phyloP scores from a whole-genome alignment of 768 basidiomycete species.

The Coprinopsis strossmayeri region DNA sequence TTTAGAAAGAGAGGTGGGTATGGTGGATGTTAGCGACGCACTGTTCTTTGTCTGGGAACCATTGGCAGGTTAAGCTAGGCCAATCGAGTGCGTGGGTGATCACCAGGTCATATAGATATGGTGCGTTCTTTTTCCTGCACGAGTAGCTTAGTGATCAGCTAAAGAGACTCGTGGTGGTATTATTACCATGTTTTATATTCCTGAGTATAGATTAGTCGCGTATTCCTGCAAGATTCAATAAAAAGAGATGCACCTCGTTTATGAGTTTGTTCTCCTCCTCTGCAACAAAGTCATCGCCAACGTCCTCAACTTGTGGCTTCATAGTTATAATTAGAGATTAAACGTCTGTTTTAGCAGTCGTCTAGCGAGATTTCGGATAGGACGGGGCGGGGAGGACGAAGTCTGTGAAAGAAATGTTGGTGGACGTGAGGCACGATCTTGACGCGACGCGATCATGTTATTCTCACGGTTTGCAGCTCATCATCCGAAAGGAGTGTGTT shows the following conservation, averaged over 20 bases:
- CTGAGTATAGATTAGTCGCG: constrained; percentile 25
- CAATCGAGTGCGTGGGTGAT: constrained; percentile 97
- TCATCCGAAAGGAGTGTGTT: background rate
- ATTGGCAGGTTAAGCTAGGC: constrained; percentile 97
- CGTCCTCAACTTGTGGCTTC: constrained; percentile 55
- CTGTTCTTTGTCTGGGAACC: constrained; percentile 98
- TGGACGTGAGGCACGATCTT: constrained; percentile 21
- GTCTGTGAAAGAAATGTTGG: background rate
- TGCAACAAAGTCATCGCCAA: constrained; percentile 74
- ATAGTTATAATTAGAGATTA: constrained; percentile 18
- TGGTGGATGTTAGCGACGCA: constrained; percentile 36
- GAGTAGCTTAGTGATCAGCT: constrained; percentile 1
- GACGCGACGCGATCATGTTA: constrained; percentile 24
- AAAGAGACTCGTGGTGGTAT: too few species aligned
- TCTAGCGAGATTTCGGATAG: too few species aligned
- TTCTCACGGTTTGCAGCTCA: constrained; percentile 28
- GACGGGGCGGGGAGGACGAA: too few species aligned
- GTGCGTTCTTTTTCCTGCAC: constrained; percentile 90
- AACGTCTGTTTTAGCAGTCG: too few species aligned
- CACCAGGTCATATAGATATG: constrained; percentile 95
- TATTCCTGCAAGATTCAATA: constrained; percentile 7
- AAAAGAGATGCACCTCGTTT: constrained; percentile 58
- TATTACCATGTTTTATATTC: constrained; percentile 86
- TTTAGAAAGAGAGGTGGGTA: background rate
- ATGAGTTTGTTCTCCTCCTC: constrained; percentile 87